A percentile compares a stretch with the other conserved stretches of the same genome.
These are phyloP conservation scores for Neofusicoccum laricinum DNA, from an alignment of 2,329 filamentous ascomycete genomes.

Conservation along the genomic window DNA sequence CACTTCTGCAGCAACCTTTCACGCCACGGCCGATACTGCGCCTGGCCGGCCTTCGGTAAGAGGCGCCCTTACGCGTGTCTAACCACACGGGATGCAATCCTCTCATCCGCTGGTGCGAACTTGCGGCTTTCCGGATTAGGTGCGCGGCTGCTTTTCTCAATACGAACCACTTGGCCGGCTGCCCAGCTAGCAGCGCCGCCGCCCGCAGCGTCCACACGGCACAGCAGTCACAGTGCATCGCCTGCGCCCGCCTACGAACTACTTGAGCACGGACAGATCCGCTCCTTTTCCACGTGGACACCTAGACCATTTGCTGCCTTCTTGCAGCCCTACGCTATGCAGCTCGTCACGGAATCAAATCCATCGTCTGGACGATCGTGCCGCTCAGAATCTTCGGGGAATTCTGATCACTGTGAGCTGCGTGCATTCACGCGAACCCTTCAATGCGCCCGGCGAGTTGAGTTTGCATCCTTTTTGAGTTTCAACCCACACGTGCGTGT, in stretches of 20 bases:
- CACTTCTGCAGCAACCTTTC: not conserved
- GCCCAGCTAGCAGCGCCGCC: not conserved
- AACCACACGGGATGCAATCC: not conserved
- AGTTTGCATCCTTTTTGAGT: not conserved
- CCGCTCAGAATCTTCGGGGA: not conserved
- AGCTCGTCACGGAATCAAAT: not conserved
- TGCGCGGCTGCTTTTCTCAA: not conserved
- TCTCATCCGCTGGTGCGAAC: not conserved
- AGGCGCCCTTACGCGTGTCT: not conserved
- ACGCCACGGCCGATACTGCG: not conserved
- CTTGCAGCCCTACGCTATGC: not conserved
- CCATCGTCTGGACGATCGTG: not conserved
- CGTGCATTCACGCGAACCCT: not conserved
- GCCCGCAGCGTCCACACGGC: not conserved
- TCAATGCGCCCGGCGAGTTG: not conserved
- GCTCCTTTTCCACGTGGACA: slow-evolving; percentile 2
- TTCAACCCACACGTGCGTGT: no score
- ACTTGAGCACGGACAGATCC: not conserved
- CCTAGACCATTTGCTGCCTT: slow-evolving; percentile 2
- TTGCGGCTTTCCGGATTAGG: not conserved
- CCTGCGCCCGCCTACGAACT: not conserved
- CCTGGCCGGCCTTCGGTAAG: not conserved
- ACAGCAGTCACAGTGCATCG: not conserved
- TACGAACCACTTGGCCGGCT: not conserved
- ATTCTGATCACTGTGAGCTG: not conserved